Evolutionary conservation across 768 basidiomycete species (phyloP).

Genomic region (Leucogyrophana mollusca): DNA sequence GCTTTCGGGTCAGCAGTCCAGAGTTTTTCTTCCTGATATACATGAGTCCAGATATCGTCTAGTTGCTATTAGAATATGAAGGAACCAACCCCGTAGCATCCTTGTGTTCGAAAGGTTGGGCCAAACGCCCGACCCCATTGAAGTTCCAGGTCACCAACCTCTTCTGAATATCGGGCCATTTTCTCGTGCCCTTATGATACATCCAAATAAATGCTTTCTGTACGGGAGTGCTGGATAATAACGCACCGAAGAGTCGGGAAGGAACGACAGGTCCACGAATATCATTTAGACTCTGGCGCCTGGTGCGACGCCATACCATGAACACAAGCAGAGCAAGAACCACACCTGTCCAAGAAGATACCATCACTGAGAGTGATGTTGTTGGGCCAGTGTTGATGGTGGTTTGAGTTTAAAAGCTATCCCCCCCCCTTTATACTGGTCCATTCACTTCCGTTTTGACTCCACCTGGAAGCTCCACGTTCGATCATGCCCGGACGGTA

Average conservation of each 20-base stretch:
- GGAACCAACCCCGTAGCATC: slow-evolving; percentile 10
- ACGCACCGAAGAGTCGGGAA: slow-evolving; percentile 5
- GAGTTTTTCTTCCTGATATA: slow-evolving; percentile 28
- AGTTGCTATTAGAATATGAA: background rate
- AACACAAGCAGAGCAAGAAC: background rate
- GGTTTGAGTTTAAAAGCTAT: too few species aligned
- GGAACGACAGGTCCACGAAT: slow-evolving; percentile 6
- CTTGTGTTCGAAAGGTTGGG: slow-evolving; percentile 15
- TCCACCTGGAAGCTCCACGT: too few species aligned
- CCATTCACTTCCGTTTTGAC: too few species aligned
- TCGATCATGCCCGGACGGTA: too few species aligned
- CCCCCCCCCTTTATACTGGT: too few species aligned
- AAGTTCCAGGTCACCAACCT: slow-evolving; percentile 30
- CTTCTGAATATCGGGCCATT: slow-evolving; percentile 15
- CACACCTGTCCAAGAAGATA: background rate
- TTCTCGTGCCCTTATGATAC: slow-evolving; percentile 20
- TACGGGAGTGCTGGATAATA: background rate
- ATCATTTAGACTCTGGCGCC: slow-evolving; percentile 5
- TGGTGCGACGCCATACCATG: slow-evolving; percentile 4
- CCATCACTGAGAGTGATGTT: too few species aligned
- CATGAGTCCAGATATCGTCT: background rate
- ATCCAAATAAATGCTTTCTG: background rate
- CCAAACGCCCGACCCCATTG: slow-evolving; percentile 26
- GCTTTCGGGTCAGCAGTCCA: slow-evolving; percentile 27
- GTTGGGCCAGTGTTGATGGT: too few species aligned